Percentiles rank a stretch among this genome's conserved stretches.
phyloP scores from a whole-genome alignment of 108 stramenopile species.

The Epipyxis sp. region DNA sequence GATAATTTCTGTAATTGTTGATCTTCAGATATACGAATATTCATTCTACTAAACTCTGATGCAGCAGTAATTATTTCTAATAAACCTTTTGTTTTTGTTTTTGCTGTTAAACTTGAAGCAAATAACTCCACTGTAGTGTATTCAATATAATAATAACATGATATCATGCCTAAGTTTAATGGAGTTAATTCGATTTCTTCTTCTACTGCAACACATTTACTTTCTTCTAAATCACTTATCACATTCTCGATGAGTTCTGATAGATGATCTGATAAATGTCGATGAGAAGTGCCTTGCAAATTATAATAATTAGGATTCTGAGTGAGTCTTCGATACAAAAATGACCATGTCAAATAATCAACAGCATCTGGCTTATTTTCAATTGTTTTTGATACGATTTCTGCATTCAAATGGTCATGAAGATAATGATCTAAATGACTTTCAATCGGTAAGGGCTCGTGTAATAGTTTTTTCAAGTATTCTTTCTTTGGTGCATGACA shows the following conservation, averaged over 20 bases:
- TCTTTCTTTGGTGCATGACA: conserved; percentile 92
- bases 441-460: conserved; percentile 95
- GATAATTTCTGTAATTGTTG: not conserved
- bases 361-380: conserved; percentile 93
- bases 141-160: conserved; percentile 91
- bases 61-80: conserved; percentile 91
- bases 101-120: conserved; percentile 84
- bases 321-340: conserved; percentile 87
- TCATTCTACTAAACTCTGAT: conserved; percentile 77
- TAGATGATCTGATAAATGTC: conserved; percentile 89
- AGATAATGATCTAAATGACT: conserved; percentile 89
- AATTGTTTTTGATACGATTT: conserved; percentile 89
- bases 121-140: conserved; percentile 96
- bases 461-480: conserved; percentile 80
- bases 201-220: conserved; percentile 76
- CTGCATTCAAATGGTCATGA: conserved; percentile 94
- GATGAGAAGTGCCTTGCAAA: conserved; percentile 77
- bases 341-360: conserved; percentile 97
- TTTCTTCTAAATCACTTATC: conserved; percentile 87
- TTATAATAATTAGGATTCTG: conserved; percentile 99
- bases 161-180: conserved; percentile 97
- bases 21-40: conserved; percentile 57
- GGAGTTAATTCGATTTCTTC: conserved; percentile 80
- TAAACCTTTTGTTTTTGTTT: conserved; percentile 85
- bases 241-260: conserved; percentile 96